These are phyloP conservation scores for Puccinia coronata DNA, from an alignment of 1,284 basidiomycete species.

Conservation along the genomic window DNA sequence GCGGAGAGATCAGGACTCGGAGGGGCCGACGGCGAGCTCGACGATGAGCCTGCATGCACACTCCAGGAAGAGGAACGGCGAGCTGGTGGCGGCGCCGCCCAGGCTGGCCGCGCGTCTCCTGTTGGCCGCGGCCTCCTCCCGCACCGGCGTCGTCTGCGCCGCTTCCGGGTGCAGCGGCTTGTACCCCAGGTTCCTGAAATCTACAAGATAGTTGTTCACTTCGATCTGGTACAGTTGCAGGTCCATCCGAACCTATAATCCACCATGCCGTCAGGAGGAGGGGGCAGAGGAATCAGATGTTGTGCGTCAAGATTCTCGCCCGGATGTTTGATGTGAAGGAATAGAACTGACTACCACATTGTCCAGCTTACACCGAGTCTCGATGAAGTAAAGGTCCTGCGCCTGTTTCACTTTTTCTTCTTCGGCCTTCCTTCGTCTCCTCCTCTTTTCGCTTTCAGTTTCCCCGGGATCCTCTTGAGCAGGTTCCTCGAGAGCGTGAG, in stretches of 20 bases:
- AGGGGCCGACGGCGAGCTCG: constrained; percentile 59
- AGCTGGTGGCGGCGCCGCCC: constrained; percentile 68
- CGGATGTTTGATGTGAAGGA: too few species aligned
- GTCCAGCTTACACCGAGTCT: constrained; percentile 84
- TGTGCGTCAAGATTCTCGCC: too few species aligned
- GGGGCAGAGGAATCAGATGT: background rate
- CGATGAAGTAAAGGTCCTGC: constrained; percentile 81
- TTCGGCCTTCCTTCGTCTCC: constrained; percentile 56
- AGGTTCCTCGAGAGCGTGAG: constrained; percentile 19
- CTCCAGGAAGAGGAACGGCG: constrained; percentile 95
- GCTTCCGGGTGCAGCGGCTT: constrained; percentile 64
- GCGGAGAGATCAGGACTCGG: constrained; percentile 16
- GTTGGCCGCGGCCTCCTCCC: constrained; percentile 18
- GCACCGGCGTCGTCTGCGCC: constrained; percentile 39
- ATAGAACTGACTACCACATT: constrained; percentile 75
- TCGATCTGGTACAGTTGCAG: constrained; percentile 95
- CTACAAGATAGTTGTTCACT: constrained; percentile 91
- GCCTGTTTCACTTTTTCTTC: constrained; percentile 62
- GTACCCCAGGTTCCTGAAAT: constrained; percentile 95
- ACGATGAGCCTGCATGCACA: constrained; percentile 72
- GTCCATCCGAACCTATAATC: constrained; percentile 82
- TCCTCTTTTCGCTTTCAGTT: constrained; percentile 57
- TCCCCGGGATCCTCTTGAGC: constrained; percentile 45
- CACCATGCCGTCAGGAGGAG: constrained; percentile 13
- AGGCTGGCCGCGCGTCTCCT: constrained; percentile 47